phyloP scores from a whole-genome alignment of 208 protist genomes.

The Phytomonas sp. region DNA sequence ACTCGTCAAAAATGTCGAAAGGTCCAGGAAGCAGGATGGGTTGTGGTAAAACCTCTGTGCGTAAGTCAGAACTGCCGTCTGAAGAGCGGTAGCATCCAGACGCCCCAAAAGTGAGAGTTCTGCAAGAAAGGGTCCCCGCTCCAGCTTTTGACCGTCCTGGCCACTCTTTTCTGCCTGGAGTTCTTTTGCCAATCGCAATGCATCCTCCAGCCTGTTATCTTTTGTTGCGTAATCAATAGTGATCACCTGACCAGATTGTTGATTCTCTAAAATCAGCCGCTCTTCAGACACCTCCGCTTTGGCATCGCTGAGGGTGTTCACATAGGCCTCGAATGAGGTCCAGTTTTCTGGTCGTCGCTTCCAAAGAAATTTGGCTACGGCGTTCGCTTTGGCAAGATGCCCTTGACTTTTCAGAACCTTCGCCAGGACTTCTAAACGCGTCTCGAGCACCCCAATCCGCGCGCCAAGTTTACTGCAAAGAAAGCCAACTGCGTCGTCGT shows the following conservation, averaged over 20 bases:
- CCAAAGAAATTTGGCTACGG: conserved; percentile 53
- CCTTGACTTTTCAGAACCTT: conserved; percentile 28
- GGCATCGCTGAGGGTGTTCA: conserved; percentile 29
- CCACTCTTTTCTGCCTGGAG: conserved; percentile 22
- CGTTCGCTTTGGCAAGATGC: conserved; percentile 39
- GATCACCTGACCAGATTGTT: conserved; percentile 14
- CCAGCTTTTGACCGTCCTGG: conserved; percentile 25
- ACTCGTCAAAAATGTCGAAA: conserved; percentile 69
- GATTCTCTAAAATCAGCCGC: conserved; percentile 15
- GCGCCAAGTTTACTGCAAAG: conserved; percentile 46
- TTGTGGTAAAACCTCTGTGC: conserved; percentile 62
- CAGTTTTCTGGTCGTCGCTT: conserved; percentile 68
- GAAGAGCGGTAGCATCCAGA: conserved; percentile 21
- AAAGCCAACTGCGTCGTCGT: conserved; percentile 46
- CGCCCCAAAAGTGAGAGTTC: conserved; percentile 55
- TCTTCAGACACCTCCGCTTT: conserved; percentile 1
- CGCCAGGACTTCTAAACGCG: conserved; percentile 65
- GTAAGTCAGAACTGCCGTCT: conserved; percentile 43
- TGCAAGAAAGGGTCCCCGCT: conserved; percentile 73
- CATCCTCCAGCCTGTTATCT: conserved; percentile 36
- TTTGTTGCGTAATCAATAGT: conserved; percentile 27
- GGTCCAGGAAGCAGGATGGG: conserved; percentile 74
- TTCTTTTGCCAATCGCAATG: conserved; percentile 34
- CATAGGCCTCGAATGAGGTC: conserved; percentile 55
- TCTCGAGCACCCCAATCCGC: conserved; percentile 58